Evolutionary conservation across 1,139 yeast genomes (phyloP).

Genomic region (Candida glucosophila): DNA sequence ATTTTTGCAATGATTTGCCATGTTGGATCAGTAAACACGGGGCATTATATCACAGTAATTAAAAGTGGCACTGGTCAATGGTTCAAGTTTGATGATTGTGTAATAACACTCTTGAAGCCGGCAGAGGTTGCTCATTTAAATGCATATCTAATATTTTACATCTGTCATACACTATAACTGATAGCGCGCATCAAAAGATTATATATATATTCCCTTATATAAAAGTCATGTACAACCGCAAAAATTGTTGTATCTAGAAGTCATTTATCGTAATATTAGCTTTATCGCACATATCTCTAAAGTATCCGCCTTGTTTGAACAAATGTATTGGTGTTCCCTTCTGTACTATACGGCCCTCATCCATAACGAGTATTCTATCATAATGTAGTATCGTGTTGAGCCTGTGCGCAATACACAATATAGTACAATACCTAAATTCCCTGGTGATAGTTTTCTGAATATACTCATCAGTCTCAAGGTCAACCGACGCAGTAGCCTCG

Average conservation of each 20-base stretch:
- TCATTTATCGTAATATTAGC: constrained; percentile 18
- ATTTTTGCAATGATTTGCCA: constrained; percentile 83
- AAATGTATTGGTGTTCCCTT: constrained; percentile 40
- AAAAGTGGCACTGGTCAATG: constrained; percentile 68
- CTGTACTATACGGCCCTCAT: constrained; percentile 41
- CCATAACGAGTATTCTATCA: constrained; percentile 46
- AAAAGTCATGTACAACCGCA: too few relatives aligned
- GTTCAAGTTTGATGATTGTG: constrained; percentile 88
- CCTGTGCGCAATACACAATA: constrained; percentile 49
- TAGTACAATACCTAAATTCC: constrained; percentile 40
- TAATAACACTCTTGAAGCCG: constrained; percentile 59
- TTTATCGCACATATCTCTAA: constrained; percentile 32
- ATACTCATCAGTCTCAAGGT: constrained; percentile 45
- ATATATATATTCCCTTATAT: too few relatives aligned
- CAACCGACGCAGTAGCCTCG: constrained; percentile 52
- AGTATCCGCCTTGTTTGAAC: constrained; percentile 25
- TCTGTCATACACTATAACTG: constrained; percentile 42
- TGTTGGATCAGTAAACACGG: constrained; percentile 87
- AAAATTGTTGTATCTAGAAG: constrained; percentile 8
- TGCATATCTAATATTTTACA: constrained; percentile 77
- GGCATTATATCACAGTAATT: constrained; percentile 80
- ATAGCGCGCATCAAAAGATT: too few relatives aligned
- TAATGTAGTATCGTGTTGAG: constrained; percentile 44
- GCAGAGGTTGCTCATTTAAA: constrained; percentile 59
- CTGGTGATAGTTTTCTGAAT: constrained; percentile 39